Conservation (phyloP, 768 basidiomycete genomes). For the Leccinum rimulosum region DNA sequence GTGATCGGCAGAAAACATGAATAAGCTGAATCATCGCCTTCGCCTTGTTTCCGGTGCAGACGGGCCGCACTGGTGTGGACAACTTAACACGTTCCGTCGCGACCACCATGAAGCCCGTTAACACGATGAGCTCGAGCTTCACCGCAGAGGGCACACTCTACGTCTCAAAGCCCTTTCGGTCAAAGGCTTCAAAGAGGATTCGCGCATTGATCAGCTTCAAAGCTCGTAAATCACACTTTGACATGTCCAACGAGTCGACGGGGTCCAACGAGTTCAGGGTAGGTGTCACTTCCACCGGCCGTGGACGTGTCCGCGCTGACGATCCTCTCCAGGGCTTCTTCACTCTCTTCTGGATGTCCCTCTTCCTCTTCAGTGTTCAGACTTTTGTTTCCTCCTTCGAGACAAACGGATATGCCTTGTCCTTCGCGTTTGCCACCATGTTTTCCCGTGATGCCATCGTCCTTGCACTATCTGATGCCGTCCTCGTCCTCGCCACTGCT, state of each 20-base stretch:
- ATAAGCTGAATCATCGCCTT: background rate
- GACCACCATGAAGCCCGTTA: constrained; percentile 14
- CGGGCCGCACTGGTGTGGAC: background rate
- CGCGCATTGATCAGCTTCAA: constrained; percentile 84
- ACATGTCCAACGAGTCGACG: constrained; percentile 72
- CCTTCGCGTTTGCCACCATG: constrained; percentile 78
- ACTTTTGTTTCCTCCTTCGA: constrained; percentile 79
- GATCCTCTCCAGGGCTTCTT: constrained; percentile 73
- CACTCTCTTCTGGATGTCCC: constrained; percentile 88
- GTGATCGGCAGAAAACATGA: background rate
- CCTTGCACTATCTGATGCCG: constrained; percentile 79
- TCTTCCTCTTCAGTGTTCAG: constrained; percentile 77
- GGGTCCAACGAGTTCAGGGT: constrained; percentile 85
- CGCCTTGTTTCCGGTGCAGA: constrained; percentile 8
- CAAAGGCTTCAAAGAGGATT: constrained; percentile 70
- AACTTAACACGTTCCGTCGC: background rate
- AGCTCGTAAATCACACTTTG: constrained; percentile 83
- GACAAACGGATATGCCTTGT: constrained; percentile 73
- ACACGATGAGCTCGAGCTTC: constrained; percentile 22
- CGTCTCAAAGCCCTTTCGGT: constrained; percentile 74
- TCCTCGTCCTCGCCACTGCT: constrained; percentile 74
- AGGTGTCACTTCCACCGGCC: constrained; percentile 7
- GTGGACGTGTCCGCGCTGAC: constrained; percentile 5
- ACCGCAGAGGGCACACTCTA: constrained; percentile 66
- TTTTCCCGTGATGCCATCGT: constrained; percentile 83